Evolutionary conservation across 2,329 filamentous ascomycete genomes (phyloP), one percentile per base, ranked within the genome.

Genomic region (Hortaea werneckii): DNA sequence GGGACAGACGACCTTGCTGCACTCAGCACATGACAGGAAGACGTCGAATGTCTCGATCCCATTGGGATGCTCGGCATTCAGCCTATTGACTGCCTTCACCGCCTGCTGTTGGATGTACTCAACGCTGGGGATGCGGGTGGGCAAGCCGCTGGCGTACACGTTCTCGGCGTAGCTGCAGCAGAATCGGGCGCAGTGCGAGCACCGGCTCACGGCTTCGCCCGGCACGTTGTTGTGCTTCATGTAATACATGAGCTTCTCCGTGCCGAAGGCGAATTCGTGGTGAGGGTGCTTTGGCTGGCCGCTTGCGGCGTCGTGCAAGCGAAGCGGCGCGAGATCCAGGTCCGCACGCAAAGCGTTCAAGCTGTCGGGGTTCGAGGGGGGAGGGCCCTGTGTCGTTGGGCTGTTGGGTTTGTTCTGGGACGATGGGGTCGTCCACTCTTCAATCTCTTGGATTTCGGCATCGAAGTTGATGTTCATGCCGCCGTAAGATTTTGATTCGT

Each of bases 21-120:
- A 58, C 11, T 46, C 44, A 5, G n/a, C 42, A 46, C 56, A 58
- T 6, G 39, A 45, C 45, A 57, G 40, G 37, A 56, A 53, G 20
- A 45, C 47, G 13, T 46, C 38, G 37, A 47, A 56, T 1, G 43
- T 50, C 32, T 57, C 55, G 5, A 52, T 47, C 5, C 46, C 52
- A n/a, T 48, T 41, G 7, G 50, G 50, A 20, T 20, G 20, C 20
- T 20, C 20, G 20, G 20, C 37, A 3, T 45, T 29, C 29, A 52
- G 29, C 41, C 44, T 44, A 8, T 50, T 45, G 20, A 42, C 40
- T 38, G 42, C 44, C 28, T 30, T 39, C 11, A 29, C 29, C 5
- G 45, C 45, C 29, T 47, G 32, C 9, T 42, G 29, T 41, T 44
- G 13, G 29, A 45, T 38, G 28, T 42, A 37, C 45, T 47, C 40